Evolutionary conservation across 1,139 yeast species (phyloP).

Genomic region (Yamadazyma kanchanaburiensis): DNA sequence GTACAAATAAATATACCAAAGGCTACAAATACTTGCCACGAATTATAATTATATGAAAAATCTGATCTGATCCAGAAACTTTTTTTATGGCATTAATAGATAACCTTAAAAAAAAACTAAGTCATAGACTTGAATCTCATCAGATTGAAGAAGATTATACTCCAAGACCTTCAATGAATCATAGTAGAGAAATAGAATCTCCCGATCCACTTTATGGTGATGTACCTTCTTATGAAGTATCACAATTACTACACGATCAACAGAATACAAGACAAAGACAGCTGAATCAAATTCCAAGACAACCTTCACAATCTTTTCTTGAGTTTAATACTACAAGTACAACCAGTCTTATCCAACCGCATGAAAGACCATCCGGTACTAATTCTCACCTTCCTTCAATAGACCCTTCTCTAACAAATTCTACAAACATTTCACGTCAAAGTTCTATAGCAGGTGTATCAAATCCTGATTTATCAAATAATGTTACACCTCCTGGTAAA

Average conservation of each 20-base stretch:
- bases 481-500: conserved; percentile 5
- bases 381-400: background rate
- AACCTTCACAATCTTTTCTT: background rate
- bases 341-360: background rate
- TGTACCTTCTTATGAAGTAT: conserved; percentile 45
- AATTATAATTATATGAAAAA: background rate
- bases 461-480: conserved; percentile 4
- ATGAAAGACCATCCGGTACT: background rate
- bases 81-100: conserved; percentile 19
- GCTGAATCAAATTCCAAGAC: background rate
- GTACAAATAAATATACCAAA: too few relatives aligned
- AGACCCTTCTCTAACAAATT: conserved; percentile 3
- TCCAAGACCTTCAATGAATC: conserved; percentile 12
- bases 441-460: conserved; percentile 14
- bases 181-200: conserved; percentile 9
- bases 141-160: conserved; percentile 37
- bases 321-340: background rate
- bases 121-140: conserved; percentile 29
- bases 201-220: conserved; percentile 17
- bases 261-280: background rate
- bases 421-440: conserved; percentile 13
- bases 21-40: too few relatives aligned
- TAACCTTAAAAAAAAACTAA: conserved; percentile 25
- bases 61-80: background rate
- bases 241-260: conserved; percentile 33